phyloP scores from a whole-genome alignment of 208 protist genomes.

The Jaenimonas drosophilae region DNA sequence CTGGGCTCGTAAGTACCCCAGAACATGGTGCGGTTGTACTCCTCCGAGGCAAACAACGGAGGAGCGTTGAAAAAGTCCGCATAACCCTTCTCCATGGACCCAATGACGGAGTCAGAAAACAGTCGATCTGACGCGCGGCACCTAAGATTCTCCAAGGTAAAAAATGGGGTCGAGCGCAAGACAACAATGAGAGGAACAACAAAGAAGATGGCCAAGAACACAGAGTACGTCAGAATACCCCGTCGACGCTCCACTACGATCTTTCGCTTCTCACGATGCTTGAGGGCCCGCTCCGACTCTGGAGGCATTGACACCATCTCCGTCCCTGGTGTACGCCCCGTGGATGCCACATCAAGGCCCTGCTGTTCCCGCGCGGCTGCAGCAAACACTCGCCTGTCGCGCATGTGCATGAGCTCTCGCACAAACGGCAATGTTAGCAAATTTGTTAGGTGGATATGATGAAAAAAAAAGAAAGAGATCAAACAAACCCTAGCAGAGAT shows the following conservation, averaged over 20 bases:
- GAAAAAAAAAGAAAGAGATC: too few species aligned
- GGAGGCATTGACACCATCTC: constrained; percentile 20
- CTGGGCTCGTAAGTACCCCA: constrained; percentile 85
- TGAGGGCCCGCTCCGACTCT: constrained; percentile 13
- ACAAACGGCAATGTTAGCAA: too few species aligned
- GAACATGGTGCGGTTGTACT: constrained; percentile 63
- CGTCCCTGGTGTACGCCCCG: not conserved
- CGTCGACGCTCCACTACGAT: too few species aligned
- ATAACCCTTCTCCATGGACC: constrained; percentile 45
- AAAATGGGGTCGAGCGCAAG: constrained; percentile 66
- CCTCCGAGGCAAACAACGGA: constrained; percentile 47
- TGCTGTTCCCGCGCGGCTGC: not conserved
- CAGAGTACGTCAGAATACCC: constrained; percentile 25
- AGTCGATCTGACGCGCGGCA: constrained; percentile 45
- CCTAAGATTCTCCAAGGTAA: constrained; percentile 61
- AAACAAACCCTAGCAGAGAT: too few species aligned
- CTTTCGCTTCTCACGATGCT: too few species aligned
- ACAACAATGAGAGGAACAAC: constrained; percentile 44
- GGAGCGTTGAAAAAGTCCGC: constrained; percentile 38
- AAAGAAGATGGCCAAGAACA: constrained; percentile 53
- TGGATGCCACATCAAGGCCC: not conserved
- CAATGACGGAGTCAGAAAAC: constrained; percentile 33
- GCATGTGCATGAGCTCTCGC: too few species aligned
- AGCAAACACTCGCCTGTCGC: too few species aligned
- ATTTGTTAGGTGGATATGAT: too few species aligned